Evolutionary conservation across 805 yeast genomes (phyloP).

Genomic region (Myxozyma neotropica): DNA sequence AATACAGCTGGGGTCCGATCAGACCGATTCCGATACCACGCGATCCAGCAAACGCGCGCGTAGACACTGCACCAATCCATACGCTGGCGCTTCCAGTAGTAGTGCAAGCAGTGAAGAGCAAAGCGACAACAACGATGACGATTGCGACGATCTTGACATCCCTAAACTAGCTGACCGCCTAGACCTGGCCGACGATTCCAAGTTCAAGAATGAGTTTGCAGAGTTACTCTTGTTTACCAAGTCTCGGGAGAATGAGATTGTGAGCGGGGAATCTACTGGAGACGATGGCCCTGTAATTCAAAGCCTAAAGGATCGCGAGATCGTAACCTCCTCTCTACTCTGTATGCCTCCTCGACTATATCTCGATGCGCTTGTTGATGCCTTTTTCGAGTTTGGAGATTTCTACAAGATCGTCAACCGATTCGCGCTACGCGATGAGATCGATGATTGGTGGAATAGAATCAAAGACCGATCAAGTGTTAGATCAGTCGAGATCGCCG

Average conservation of each 20-base stretch:
- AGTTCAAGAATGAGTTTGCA: slow-evolving; percentile 8
- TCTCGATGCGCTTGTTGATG: slow-evolving; percentile 16
- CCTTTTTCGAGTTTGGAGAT: slow-evolving; percentile 19
- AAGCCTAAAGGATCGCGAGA: background rate
- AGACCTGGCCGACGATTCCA: slow-evolving; percentile 11
- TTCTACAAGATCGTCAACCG: slow-evolving; percentile 19
- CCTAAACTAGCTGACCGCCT: slow-evolving; percentile 4
- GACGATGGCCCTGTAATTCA: slow-evolving; percentile 2
- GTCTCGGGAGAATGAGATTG: background rate
- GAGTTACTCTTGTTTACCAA: slow-evolving; percentile 19
- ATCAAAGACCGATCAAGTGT: background rate
- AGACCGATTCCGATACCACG: background rate
- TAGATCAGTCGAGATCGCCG: background rate
- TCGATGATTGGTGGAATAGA: slow-evolving; percentile 15
- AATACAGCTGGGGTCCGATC: background rate
- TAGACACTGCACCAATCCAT: background rate
- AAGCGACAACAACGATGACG: slow-evolving; percentile 7
- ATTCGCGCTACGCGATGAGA: slow-evolving; percentile 11
- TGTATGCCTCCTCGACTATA: slow-evolving; percentile 25
- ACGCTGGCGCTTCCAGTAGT: background rate
- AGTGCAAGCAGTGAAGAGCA: background rate
- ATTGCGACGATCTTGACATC: slow-evolving; percentile 2
- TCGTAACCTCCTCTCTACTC: background rate
- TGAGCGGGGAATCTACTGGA: background rate
- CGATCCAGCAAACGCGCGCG: background rate